Evolutionary conservation across 176 grass and related monocot species (phyloP).

Genomic region (Musa acuminata): DNA sequence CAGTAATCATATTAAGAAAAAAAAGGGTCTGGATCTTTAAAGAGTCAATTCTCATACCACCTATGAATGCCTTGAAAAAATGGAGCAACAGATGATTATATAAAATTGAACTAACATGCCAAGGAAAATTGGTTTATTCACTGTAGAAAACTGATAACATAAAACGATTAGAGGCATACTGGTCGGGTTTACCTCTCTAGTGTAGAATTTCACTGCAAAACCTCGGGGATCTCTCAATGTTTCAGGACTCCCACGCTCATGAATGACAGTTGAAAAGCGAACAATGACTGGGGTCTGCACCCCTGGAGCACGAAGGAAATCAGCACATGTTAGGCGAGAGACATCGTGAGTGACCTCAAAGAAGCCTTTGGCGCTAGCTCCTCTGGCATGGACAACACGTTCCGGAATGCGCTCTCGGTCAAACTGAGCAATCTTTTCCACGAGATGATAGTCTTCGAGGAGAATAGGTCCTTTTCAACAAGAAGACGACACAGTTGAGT

Average conservation of each 20-base stretch:
- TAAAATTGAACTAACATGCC: not conserved
- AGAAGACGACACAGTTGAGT: not conserved
- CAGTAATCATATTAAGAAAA: too few species aligned
- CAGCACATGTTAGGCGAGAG: slow-evolving; percentile 70
- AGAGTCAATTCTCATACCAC: not conserved
- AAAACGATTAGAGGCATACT: not conserved
- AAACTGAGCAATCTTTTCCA: slow-evolving; percentile 87
- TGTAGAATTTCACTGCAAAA: slow-evolving; percentile 89
- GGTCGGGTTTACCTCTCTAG: slow-evolving; percentile 51
- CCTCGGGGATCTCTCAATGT: slow-evolving; percentile 76
- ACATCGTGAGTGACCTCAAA: slow-evolving; percentile 85
- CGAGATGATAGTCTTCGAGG: slow-evolving; percentile 78
- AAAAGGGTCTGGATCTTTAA: too few species aligned
- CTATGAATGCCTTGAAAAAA: not conserved
- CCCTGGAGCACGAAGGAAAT: slow-evolving; percentile 72
- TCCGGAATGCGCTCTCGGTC: slow-evolving; percentile 82
- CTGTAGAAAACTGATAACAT: not conserved
- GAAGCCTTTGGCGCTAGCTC: slow-evolving; percentile 80
- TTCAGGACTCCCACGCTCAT: slow-evolving; percentile 85
- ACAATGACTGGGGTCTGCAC: slow-evolving; percentile 69
- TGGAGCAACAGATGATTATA: not conserved
- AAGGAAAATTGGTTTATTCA: not conserved
- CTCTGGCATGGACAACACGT: slow-evolving; percentile 72
- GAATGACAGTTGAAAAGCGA: slow-evolving; percentile 78
- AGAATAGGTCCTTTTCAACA: slow-evolving; percentile 55